Evolutionary conservation across 1,139 yeast genomes (phyloP).

Genomic region (Saccharomycopsis crataegensis): DNA sequence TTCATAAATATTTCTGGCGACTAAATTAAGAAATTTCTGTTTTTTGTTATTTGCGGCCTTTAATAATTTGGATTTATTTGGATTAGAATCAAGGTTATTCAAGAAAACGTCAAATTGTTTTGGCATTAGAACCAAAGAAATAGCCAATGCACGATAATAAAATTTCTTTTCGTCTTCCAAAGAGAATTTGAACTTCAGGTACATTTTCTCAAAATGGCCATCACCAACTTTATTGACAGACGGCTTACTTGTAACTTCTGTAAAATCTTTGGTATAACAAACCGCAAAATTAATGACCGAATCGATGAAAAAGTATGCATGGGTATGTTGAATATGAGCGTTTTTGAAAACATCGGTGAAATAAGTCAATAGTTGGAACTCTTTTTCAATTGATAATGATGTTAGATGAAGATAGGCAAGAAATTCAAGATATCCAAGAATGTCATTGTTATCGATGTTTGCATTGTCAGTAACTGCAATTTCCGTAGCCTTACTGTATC

Average conservation of each 20-base stretch:
- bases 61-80: slow-evolving; percentile 5
- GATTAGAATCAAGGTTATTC: not conserved
- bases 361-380: slow-evolving; percentile 22
- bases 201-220: slow-evolving; percentile 24
- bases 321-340: slow-evolving; percentile 9
- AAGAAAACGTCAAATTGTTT: slow-evolving; percentile 21
- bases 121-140: slow-evolving; percentile 28
- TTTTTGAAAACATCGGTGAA: slow-evolving; percentile 7
- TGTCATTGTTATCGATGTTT: slow-evolving; percentile 32
- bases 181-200: slow-evolving; percentile 19
- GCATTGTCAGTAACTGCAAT: slow-evolving; percentile 22
- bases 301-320: slow-evolving; percentile 17
- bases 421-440: slow-evolving; percentile 36
- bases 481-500: slow-evolving; percentile 43
- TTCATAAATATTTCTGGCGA: slow-evolving; percentile 31
- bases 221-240: slow-evolving; percentile 21
- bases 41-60: slow-evolving; percentile 22
- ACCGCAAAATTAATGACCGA: slow-evolving; percentile 7
- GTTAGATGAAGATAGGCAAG: slow-evolving; percentile 38
- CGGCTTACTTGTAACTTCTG: slow-evolving; percentile 7
- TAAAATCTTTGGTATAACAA: slow-evolving; percentile 12
- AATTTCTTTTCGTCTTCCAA: slow-evolving; percentile 21
- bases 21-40: slow-evolving; percentile 29
- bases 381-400: slow-evolving; percentile 40
- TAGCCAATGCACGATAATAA: slow-evolving; percentile 28